Conservation (phyloP, 129 eudicot species). For the Helianthus tuberosus region DNA sequence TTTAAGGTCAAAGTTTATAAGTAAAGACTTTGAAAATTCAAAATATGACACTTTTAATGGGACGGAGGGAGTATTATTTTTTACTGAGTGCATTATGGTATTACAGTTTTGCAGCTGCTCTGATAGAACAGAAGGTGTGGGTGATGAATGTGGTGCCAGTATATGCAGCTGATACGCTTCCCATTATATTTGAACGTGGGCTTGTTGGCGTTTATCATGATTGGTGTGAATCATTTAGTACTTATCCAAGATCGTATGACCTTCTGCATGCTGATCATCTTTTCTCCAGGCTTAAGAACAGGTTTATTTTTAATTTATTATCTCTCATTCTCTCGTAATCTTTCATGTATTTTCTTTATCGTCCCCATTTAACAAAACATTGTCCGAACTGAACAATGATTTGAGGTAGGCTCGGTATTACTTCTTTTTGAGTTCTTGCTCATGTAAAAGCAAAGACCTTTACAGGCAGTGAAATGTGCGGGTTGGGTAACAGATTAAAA, state of each 20-base stretch:
- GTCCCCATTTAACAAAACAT: not conserved
- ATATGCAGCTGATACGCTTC: constrained; percentile 86
- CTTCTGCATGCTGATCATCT: constrained; percentile 97
- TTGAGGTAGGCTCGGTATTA: too few relatives aligned
- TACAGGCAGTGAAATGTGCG: too few relatives aligned
- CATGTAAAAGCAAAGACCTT: too few relatives aligned
- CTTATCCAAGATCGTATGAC: constrained; percentile 97
- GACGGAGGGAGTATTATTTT: too few relatives aligned
- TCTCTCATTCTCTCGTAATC: not conserved
- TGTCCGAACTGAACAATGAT: too few relatives aligned
- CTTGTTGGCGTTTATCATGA: constrained; percentile 88
- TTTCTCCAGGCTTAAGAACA: constrained; percentile 89
- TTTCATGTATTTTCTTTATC: not conserved
- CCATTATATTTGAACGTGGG: constrained; percentile 88
- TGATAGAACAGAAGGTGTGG: constrained; percentile 79
- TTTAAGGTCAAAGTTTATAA: too few relatives aligned
- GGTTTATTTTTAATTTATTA: constrained; percentile 44
- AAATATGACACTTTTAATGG: too few relatives aligned
- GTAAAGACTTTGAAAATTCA: too few relatives aligned
- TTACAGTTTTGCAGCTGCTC: constrained; percentile 94
- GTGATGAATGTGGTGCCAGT: constrained; percentile 97
- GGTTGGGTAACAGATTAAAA: too few relatives aligned
- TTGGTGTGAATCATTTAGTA: constrained; percentile 94
- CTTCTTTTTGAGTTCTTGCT: too few relatives aligned
- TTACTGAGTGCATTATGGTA: constrained; percentile 5